A percentile compares a stretch with the other conserved stretches of the same genome.
Conservation (phyloP, 176 grass and related monocot species). For the Juncus effusus region DNA sequence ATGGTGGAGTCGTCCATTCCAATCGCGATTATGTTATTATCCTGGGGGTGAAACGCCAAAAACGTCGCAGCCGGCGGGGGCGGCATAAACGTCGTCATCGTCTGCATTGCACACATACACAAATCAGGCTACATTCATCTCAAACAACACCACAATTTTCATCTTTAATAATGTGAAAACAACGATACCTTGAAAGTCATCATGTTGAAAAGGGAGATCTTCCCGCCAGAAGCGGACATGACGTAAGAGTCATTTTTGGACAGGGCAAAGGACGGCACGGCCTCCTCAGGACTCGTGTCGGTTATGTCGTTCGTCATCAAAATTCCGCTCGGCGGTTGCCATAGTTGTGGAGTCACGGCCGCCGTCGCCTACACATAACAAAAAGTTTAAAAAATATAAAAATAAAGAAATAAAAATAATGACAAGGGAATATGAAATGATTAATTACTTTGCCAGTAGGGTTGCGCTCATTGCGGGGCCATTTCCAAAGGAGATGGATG, state of each 20-base stretch:
- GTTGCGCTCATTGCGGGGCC: slow-evolving; percentile 85
- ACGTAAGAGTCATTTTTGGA: slow-evolving; percentile 99
- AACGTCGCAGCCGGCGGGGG: slow-evolving; percentile 93
- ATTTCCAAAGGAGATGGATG: slow-evolving; percentile 98
- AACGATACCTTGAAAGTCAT: slow-evolving; percentile 85
- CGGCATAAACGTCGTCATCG: slow-evolving; percentile 99
- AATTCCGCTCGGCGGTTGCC: slow-evolving; percentile 96
- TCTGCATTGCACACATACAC: slow-evolving; percentile 39
- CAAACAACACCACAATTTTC: background rate
- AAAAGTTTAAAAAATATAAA: slow-evolving; percentile 32
- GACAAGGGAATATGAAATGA: background rate
- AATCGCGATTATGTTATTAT: slow-evolving; percentile 99
- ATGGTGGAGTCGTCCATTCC: slow-evolving; percentile 99
- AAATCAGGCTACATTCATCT: slow-evolving; percentile 18
- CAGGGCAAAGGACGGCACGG: slow-evolving; percentile 91
- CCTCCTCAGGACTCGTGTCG: slow-evolving; percentile 85
- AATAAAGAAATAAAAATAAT: slow-evolving; percentile 15
- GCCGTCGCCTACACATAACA: slow-evolving; percentile 63
- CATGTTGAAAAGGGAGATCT: slow-evolving; percentile 98
- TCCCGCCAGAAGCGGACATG: slow-evolving; percentile 98
- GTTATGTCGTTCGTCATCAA: slow-evolving; percentile 97
- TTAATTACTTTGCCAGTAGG: slow-evolving; percentile 72
- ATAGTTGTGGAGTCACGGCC: slow-evolving; percentile 64
- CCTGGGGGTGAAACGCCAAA: slow-evolving; percentile 97
- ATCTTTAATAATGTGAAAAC: too few species aligned